Conservation (phyloP, 2,329 filamentous ascomycete species). For the Lizonia empirigonia region DNA sequence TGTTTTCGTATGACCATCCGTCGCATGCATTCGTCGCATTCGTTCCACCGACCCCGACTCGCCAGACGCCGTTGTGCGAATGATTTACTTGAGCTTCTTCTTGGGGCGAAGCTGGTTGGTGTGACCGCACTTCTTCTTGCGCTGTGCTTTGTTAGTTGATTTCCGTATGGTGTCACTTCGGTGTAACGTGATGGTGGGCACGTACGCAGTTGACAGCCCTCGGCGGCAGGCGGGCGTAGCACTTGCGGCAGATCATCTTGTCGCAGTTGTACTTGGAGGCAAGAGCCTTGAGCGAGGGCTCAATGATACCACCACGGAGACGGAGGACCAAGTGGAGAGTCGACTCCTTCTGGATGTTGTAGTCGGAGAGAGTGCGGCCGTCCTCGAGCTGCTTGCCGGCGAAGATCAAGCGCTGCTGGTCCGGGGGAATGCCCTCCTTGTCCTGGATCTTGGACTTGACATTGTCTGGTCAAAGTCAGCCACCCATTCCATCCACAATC, state of each 20-base stretch:
- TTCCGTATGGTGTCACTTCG: neutral
- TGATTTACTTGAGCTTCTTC: constrained; percentile 98
- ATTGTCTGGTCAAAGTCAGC: constrained; percentile 69
- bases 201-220: constrained; percentile 94
- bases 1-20: constrained; percentile 29
- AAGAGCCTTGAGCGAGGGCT: constrained; percentile 97
- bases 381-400: constrained; percentile 99
- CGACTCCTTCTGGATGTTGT: constrained; percentile 99
- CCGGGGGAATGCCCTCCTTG: constrained; percentile 98
- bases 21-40: constrained; percentile 42
- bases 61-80: constrained; percentile 46
- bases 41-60: constrained; percentile 39
- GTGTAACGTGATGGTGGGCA: constrained; percentile 2
- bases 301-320: constrained; percentile 96
- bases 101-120: constrained; percentile 99
- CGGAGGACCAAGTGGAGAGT: constrained; percentile 98
- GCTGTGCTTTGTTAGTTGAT: constrained; percentile 33
- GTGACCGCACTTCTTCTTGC: constrained; percentile 99
- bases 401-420: constrained; percentile 99
- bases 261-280: constrained; percentile 99
- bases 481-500: constrained; percentile 2
- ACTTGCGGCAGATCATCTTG: constrained; percentile 99
- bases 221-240: constrained; percentile 94
- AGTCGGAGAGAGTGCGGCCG: constrained; percentile 93
- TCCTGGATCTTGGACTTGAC: constrained; percentile 99